Evolutionary conservation across 352 stramenopile genomes (phyloP).

Genomic region (Phytophthora pisi): DNA sequence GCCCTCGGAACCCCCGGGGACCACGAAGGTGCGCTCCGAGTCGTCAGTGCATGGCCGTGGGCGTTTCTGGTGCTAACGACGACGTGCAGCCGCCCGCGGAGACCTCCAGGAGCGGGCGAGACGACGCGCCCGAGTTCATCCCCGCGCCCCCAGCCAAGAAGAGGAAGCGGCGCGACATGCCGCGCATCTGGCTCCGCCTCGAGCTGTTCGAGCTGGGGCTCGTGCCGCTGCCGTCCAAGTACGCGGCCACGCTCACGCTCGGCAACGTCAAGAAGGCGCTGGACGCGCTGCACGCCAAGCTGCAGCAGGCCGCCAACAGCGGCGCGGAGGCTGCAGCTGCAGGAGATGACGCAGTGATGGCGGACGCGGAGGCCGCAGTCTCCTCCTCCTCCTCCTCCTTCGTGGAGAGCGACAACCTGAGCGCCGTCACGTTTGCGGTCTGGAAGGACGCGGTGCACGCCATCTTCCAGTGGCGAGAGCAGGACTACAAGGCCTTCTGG

Average conservation of each 20-base stretch:
- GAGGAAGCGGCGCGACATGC: constrained; percentile 45
- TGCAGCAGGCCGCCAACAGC: constrained; percentile 20
- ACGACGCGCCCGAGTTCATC: constrained; percentile 36
- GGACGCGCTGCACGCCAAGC: constrained; percentile 58
- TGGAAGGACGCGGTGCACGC: constrained; percentile 67
- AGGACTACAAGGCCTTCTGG: constrained; percentile 86
- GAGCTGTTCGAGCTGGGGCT: constrained; percentile 89
- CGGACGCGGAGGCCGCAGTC: constrained; percentile 21
- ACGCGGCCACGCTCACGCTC: constrained; percentile 64
- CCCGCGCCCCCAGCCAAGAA: constrained; percentile 45
- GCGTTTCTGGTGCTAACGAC: constrained; percentile 33
- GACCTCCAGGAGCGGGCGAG: constrained; percentile 32
- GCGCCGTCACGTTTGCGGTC: constrained; percentile 51
- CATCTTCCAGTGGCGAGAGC: constrained; percentile 81
- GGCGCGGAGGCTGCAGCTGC: background rate
- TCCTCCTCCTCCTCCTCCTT: constrained; percentile 19
- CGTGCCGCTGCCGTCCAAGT: constrained; percentile 75
- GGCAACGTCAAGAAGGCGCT: constrained; percentile 66
- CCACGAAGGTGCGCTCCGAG: constrained; percentile 40
- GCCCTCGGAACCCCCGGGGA: constrained; percentile 7
- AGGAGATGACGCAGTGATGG: constrained; percentile 56
- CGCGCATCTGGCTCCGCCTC: constrained; percentile 80
- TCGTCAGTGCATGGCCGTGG: constrained; percentile 10
- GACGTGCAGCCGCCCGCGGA: constrained; percentile 38
- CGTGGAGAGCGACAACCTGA: constrained; percentile 70